phyloP scores from a whole-genome alignment of 1,284 basidiomycete genomes.

The Cryptococcus floricola region DNA sequence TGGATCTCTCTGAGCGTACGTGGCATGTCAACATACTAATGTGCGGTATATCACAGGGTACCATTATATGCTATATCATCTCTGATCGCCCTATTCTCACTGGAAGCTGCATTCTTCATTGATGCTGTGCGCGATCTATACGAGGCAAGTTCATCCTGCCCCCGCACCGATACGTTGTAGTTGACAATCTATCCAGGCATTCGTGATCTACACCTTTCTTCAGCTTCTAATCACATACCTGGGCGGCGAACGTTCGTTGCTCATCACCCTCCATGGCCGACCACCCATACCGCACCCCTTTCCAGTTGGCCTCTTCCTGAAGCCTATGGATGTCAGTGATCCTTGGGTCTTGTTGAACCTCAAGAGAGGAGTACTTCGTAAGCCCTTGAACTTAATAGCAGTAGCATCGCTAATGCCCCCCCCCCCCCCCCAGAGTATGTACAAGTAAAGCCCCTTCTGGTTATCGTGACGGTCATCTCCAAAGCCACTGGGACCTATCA shows the following conservation, averaged over 20 bases:
- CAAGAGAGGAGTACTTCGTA: conserved; percentile 91
- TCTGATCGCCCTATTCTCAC: conserved; percentile 86
- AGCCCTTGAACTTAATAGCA: conserved; percentile 38
- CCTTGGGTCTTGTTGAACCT: conserved; percentile 90
- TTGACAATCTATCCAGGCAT: conserved; percentile 60
- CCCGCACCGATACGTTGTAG: neutral
- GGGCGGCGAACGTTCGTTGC: conserved; percentile 85
- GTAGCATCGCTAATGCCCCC: neutral
- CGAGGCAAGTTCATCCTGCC: conserved; percentile 60
- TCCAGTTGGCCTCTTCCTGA: conserved; percentile 69
- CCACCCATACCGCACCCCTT: conserved; percentile 82
- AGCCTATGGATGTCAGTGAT: conserved; percentile 78
- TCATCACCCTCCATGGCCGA: conserved; percentile 86
- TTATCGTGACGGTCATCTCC: conserved; percentile 75
- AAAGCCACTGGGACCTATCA: conserved; percentile 84
- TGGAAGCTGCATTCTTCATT: conserved; percentile 93
- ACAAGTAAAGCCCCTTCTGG: conserved; percentile 89
- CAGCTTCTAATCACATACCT: conserved; percentile 77
- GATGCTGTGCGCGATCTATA: conserved; percentile 93
- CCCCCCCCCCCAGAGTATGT: conserved; percentile 74
- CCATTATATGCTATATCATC: conserved; percentile 89
- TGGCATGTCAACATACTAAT: neutral
- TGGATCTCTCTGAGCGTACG: neutral
- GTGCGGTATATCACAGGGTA: conserved; percentile 53
- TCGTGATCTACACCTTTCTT: conserved; percentile 94